These are phyloP conservation scores for Rhizopogon vesiculosus DNA, from an alignment of 768 basidiomycete species.

Conservation along the genomic window DNA sequence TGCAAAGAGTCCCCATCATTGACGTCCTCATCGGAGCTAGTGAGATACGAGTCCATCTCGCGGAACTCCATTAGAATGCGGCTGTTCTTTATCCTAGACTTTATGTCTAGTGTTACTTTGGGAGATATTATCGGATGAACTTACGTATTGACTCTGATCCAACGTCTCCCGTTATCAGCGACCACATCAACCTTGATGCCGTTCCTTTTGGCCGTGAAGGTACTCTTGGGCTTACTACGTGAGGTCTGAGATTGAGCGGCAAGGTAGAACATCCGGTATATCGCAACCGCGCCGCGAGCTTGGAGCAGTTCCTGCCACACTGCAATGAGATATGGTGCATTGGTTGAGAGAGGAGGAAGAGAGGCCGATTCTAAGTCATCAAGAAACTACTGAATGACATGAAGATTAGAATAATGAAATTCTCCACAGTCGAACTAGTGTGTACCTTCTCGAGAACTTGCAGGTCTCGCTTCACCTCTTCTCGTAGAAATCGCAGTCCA, in stretches of 20 bases:
- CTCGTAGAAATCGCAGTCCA: conserved; percentile 36
- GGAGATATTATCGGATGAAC: conserved; percentile 23
- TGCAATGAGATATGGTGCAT: conserved; percentile 74
- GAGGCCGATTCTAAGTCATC: conserved; percentile 33
- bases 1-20: conserved; percentile 24
- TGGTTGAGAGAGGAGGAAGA: conserved; percentile 60
- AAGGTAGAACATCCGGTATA: conserved; percentile 50
- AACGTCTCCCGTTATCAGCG: conserved; percentile 64
- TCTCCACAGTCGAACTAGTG: neutral
- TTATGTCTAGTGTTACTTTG: neutral
- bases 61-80: conserved; percentile 76
- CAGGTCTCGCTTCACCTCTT: conserved; percentile 40
- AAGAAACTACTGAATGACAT: conserved; percentile 55
- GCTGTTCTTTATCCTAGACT: conserved; percentile 67
- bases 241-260: neutral
- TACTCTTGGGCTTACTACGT: neutral
- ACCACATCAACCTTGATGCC: conserved; percentile 79
- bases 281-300: conserved; percentile 52
- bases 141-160: conserved; percentile 89
- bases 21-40: conserved; percentile 45
- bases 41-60: conserved; percentile 79
- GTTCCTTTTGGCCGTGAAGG: conserved; percentile 9
- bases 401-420: conserved; percentile 4
- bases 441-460: conserved; percentile 36
- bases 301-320: conserved; percentile 78